phyloP scores from a whole-genome alignment of 305 asterid species.

The Nicotiana rustica region DNA sequence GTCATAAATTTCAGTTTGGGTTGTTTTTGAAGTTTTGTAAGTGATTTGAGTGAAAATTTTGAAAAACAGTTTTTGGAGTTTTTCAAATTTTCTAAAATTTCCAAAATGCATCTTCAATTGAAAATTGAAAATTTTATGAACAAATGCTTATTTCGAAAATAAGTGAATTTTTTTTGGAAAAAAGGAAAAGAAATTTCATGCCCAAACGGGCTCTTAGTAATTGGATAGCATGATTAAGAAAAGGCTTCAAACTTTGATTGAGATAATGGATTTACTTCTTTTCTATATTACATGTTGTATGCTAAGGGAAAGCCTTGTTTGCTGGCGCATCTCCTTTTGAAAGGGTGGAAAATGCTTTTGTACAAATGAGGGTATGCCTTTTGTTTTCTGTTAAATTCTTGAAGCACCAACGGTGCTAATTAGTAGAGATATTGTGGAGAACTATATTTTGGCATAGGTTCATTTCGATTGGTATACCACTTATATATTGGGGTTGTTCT shows the following conservation, averaged over 20 bases:
- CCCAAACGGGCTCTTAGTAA: background rate
- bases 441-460: constrained; percentile 4
- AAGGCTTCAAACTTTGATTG: background rate
- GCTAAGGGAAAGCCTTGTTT: constrained; percentile 16
- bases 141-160: too few relatives aligned
- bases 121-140: too few relatives aligned
- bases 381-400: background rate
- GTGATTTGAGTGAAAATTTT: too few relatives aligned
- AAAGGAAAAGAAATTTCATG: too few relatives aligned
- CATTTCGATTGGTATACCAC: background rate
- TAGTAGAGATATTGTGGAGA: background rate
- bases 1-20: too few relatives aligned
- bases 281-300: constrained; percentile 4
- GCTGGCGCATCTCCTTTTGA: constrained; percentile 14
- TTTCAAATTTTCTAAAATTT: too few relatives aligned
- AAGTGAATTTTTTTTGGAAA: too few relatives aligned
- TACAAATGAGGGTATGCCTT: background rate
- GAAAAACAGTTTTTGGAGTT: too few relatives aligned
- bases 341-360: constrained; percentile 24
- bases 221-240: background rate
- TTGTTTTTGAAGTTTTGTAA: too few relatives aligned
- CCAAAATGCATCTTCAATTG: too few relatives aligned
- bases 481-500: constrained; percentile 1
- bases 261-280: constrained; percentile 12
- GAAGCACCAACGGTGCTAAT: background rate